phyloP scores from a whole-genome alignment of 2,329 filamentous ascomycete genomes.

The Xylaria sp. region DNA sequence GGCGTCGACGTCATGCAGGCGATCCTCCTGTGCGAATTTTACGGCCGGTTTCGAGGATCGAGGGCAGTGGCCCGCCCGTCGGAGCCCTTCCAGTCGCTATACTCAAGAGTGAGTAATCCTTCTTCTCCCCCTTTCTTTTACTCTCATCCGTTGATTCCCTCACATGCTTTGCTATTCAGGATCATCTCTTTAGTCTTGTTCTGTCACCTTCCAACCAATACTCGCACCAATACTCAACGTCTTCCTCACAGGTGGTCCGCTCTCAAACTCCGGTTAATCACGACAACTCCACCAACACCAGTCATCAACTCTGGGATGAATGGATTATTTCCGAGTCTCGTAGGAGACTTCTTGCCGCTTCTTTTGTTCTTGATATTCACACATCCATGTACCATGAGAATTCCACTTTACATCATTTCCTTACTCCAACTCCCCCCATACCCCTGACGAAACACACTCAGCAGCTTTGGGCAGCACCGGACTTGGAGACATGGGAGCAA shows the following conservation, averaged over 20 bases:
- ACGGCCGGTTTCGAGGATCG: constrained; percentile 65
- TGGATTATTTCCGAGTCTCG: constrained; percentile 66
- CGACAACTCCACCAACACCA: constrained; percentile 41
- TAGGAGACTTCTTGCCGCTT: constrained; percentile 65
- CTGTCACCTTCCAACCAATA: constrained; percentile 46
- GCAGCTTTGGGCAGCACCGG: constrained; percentile 62
- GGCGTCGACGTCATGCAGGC: constrained; percentile 64
- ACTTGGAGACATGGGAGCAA: constrained; percentile 59
- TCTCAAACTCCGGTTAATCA: constrained; percentile 46
- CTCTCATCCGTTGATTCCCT: constrained; percentile 46
- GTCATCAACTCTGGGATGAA: constrained; percentile 58
- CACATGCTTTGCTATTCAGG: constrained; percentile 50
- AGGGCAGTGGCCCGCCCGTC: constrained; percentile 61
- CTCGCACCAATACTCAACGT: constrained; percentile 52
- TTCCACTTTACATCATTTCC: constrained; percentile 53
- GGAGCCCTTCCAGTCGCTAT: constrained; percentile 61
- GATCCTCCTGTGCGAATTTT: constrained; percentile 66
- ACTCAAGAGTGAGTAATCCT: constrained; percentile 63
- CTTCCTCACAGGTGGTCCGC: constrained; percentile 55
- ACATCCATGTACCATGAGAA: constrained; percentile 67
- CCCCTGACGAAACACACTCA: constrained; percentile 60
- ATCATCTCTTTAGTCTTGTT: constrained; percentile 52
- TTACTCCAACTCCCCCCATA: constrained; percentile 54
- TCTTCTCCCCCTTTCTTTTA: constrained; percentile 48
- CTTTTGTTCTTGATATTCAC: constrained; percentile 68